phyloP scores from a whole-genome alignment of 495 filamentous ascomycete species.

The Penicillium longicatenatum region DNA sequence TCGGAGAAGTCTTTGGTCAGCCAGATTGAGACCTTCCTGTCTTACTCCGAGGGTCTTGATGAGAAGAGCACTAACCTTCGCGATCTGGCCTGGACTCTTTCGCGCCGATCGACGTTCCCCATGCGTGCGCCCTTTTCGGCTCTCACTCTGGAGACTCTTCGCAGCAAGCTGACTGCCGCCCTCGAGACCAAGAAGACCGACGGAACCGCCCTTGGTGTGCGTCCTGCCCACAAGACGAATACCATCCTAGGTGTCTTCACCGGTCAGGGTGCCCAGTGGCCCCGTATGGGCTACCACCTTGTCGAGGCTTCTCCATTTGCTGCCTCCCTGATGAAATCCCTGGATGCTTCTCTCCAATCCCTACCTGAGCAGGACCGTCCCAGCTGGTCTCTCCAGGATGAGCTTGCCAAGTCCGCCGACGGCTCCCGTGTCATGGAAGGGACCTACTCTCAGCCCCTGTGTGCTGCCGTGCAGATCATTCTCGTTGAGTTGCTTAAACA shows the following conservation, averaged over 20 bases:
- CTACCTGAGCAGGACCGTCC: conserved; percentile 6
- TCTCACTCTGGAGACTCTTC: conserved; percentile 3
- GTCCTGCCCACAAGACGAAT: neutral
- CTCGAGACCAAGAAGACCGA: conserved; percentile 8
- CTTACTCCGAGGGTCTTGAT: neutral
- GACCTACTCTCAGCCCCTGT: conserved; percentile 43
- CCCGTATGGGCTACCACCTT: conserved; percentile 37
- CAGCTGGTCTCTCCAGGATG: conserved; percentile 10
- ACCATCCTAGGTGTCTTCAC: conserved; percentile 37
- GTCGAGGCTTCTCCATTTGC: conserved; percentile 11
- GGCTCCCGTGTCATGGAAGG: conserved; percentile 25
- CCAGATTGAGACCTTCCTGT: neutral
- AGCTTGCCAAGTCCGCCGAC: neutral
- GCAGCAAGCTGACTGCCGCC: neutral
- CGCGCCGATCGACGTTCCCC: neutral
- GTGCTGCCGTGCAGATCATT: conserved; percentile 29
- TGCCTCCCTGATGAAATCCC: neutral
- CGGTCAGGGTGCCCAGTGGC: conserved; percentile 49
- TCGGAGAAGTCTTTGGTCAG: neutral
- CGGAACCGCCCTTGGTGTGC: conserved; percentile 7
- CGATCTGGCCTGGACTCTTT: neutral
- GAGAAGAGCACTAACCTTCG: neutral
- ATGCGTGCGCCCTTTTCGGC: neutral
- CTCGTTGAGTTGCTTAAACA: conserved; percentile 25
- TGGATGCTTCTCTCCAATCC: neutral